Evolutionary conservation across 164 flowering plant genomes (phyloP), one percentile per base, ranked within the genome.

Genomic region (Aristolochia californica): DNA sequence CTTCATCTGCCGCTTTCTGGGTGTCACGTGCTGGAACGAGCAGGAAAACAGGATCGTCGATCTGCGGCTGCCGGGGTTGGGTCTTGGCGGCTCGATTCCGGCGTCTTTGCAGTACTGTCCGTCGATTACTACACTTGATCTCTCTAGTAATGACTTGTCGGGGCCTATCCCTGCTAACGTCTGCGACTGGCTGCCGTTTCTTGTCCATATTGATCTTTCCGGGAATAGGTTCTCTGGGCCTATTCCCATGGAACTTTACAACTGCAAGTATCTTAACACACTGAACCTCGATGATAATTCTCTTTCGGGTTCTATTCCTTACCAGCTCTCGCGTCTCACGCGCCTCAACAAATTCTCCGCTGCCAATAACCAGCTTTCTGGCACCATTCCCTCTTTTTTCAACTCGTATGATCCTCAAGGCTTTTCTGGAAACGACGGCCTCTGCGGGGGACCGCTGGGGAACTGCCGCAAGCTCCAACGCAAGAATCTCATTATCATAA

Each of bases 361-460:
- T 38, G 57, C 76, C 21, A 66, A 69, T 38, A 73, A 73, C 48
- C 26, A 16, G 11, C 66, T 73, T 17, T 57, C 73, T 7, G 77
- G 76, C 56, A 2, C 59, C 50, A 69, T 69, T 22, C 76, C 76
- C 8, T 20, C 65, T 17, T 56, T 61, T 45, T 40, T 66, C 1
- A 34, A 70, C 17, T 2, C 14, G 5, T 66, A 57, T 13, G 55
- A 57, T 15, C 20, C 62, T 0, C 23, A 53, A 13, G 66, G 30
- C 15, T 78, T 71, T 34, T 54, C 22, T 5, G 80, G 80, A 12
- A 80, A 80, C 45, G 22, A 55, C 11, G 65, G 60, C 38, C 75
- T 80, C 17, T 80, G 84, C 45, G 84, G 81, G 43, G 25, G 56
- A 15, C 72, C 78, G 1, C 47, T 75, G 17, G 71, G 69, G 30